A percentile compares a stretch with the other conserved stretches of the same genome.
phyloP scores from a whole-genome alignment of 2,329 filamentous ascomycete species.

The Cordyceps militaris region DNA sequence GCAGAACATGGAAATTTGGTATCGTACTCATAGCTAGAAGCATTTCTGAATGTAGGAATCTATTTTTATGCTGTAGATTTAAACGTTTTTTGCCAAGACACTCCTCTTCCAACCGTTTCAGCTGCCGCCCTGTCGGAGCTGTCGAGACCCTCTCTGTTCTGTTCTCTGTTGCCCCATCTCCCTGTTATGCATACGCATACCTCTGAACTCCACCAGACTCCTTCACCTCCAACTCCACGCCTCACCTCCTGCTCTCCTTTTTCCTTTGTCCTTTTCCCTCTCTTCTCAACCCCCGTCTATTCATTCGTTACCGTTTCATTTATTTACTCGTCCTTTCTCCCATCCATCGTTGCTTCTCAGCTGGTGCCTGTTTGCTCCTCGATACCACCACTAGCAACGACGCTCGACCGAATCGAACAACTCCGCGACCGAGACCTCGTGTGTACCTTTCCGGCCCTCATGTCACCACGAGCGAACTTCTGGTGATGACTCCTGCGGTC shows the following conservation, averaged over 20 bases:
- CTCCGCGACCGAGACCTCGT: neutral
- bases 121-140: neutral
- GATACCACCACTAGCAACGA: neutral
- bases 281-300: neutral
- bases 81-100: neutral
- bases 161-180: neutral
- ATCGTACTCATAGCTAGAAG: too few species aligned
- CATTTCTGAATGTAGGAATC: too few species aligned
- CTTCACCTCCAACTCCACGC: neutral
- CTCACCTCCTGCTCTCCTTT: neutral
- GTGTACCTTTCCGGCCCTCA: conserved; percentile 5
- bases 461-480: conserved; percentile 15
- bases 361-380: neutral
- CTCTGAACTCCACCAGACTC: too few species aligned
- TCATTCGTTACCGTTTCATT: neutral
- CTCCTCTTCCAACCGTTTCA: neutral
- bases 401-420: neutral
- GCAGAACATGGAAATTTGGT: too few species aligned
- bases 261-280: neutral
- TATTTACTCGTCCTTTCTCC: neutral
- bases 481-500: conserved; percentile 31
- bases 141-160: neutral
- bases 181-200: neutral
- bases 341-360: neutral
- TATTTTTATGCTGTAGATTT: too few species aligned